Evolutionary conservation across 805 yeast genomes (phyloP), one percentile per base, ranked within the genome.

Genomic region (Suhomyces tanzawaensis): DNA sequence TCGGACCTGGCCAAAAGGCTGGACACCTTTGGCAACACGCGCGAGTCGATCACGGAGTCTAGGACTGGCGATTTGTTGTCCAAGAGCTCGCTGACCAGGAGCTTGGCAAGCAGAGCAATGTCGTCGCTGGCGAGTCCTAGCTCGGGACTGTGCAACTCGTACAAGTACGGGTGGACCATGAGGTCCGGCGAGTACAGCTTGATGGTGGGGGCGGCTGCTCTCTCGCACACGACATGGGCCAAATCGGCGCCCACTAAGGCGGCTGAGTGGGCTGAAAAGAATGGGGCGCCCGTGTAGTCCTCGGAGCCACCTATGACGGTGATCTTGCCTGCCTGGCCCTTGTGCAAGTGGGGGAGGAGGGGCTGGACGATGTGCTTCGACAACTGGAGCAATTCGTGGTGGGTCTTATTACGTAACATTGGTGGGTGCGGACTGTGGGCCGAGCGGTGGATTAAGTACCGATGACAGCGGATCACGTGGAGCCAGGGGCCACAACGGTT

Each of bases 211-310:
- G 86, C 90, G 1, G 97, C 97, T 21, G 67, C 63, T 35, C 65
- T 60, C 48, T 88, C 95, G 64, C 98, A 93, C n/a, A 93, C 72
- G 7, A 91, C 74, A 60, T 91, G 98, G 25, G 91, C 76, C 65
- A 93, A 69, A 57, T 91, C 99, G 37, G 89, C 82, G 1, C 99
- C 99, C 34, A 83, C 72, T 25, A 84, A 62, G 2, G 95, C 85
- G 1, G 95, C 78, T 1, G 96, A 85, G 57, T 85, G 83, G 4
- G 95, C 85, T 24, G 95, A 76, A 58, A 93, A 93, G 60, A 72
- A 93, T 2, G 98, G 98, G 0, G 99, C 99, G 0, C 99, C 99
- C 0, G 97, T 90, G 58, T 89, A 91, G 58, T 91, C 97, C 58
- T 85, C 90, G 58, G 93, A 82, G 1, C 99, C 99, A 16, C 99